A percentile compares a stretch with the other conserved stretches of the same genome.
These are phyloP conservation scores for Microascus cirrosus DNA, from an alignment of 2,329 filamentous ascomycete genomes.

Conservation along the genomic window DNA sequence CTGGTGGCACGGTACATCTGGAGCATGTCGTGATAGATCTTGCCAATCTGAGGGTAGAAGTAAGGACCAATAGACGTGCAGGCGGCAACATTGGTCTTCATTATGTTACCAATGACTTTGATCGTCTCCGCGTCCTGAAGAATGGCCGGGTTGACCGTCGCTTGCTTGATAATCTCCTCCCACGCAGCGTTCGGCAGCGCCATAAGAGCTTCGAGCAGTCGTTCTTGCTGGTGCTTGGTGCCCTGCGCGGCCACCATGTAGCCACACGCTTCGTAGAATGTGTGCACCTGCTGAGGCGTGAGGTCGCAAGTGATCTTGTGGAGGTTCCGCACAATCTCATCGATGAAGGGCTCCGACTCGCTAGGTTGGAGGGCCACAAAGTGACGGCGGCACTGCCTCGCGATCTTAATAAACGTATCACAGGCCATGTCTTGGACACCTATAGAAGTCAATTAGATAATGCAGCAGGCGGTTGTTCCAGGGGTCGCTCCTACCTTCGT, in stretches of 20 bases:
- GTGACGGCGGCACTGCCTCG: constrained; percentile 92
- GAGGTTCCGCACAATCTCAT: constrained; percentile 94
- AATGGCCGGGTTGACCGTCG: constrained; percentile 73
- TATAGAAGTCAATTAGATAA: constrained; percentile 20
- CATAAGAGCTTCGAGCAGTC: constrained; percentile 87
- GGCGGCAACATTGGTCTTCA: constrained; percentile 99
- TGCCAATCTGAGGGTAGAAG: constrained; percentile 95
- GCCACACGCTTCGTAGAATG: constrained; percentile 96
- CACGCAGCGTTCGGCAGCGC: constrained; percentile 84
- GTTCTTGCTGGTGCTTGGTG: constrained; percentile 87
- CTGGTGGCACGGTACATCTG: constrained; percentile 99
- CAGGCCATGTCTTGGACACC: constrained; percentile 99
- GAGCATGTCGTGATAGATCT: constrained; percentile 96
- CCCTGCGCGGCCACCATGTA: constrained; percentile 99
- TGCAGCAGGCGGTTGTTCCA: neutral
- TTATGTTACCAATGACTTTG: constrained; percentile 98
- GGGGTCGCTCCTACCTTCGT: constrained; percentile 57
- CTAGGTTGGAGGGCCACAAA: constrained; percentile 94
- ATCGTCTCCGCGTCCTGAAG: constrained; percentile 90
- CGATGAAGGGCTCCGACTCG: constrained; percentile 92
- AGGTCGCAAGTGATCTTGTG: constrained; percentile 92
- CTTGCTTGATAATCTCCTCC: constrained; percentile 87
- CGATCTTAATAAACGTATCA: constrained; percentile 99
- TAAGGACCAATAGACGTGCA: constrained; percentile 94
- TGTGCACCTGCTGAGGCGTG: constrained; percentile 93